A percentile compares a stretch with the other conserved stretches of the same genome.
phyloP scores from a whole-genome alignment of 352 stramenopile genomes.

The Globisporangium lucens region DNA sequence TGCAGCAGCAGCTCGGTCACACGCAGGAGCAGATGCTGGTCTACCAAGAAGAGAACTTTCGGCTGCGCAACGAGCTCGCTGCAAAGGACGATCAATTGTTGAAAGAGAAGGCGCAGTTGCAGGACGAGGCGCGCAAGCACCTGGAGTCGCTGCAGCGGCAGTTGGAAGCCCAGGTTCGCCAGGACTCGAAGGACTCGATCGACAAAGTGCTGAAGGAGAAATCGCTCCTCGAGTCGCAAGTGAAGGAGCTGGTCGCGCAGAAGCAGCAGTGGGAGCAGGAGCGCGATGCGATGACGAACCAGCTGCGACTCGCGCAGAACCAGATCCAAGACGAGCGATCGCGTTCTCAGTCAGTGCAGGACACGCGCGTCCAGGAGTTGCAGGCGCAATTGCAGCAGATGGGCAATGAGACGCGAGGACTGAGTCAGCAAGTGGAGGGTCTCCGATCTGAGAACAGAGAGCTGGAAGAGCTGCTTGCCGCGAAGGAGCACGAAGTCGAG shows the following conservation, averaged over 20 bases:
- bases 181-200: constrained; percentile 51
- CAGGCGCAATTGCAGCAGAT: constrained; percentile 48
- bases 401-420: constrained; percentile 27
- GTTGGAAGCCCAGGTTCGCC: constrained; percentile 51
- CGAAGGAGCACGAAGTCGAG: constrained; percentile 49
- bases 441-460: constrained; percentile 39
- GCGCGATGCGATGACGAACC: constrained; percentile 40
- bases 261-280: constrained; percentile 56
- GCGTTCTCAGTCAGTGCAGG: constrained; percentile 40
- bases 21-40: constrained; percentile 69
- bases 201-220: constrained; percentile 46
- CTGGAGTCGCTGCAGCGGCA: constrained; percentile 54
- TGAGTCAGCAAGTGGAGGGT: constrained; percentile 49
- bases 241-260: constrained; percentile 36
- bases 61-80: constrained; percentile 45
- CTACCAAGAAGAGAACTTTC: constrained; percentile 70
- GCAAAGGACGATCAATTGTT: constrained; percentile 55
- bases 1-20: constrained; percentile 61
- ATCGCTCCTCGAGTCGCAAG: constrained; percentile 36
- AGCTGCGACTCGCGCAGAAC: constrained; percentile 46
- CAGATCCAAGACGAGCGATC: constrained; percentile 64
- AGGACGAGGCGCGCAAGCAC: constrained; percentile 62
- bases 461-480: constrained; percentile 43
- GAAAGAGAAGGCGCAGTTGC: constrained; percentile 52
- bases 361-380: constrained; percentile 47